These are phyloP conservation scores for Suhomyces bolitotheri DNA, from an alignment of 1,139 yeast species.

Conservation along the genomic window DNA sequence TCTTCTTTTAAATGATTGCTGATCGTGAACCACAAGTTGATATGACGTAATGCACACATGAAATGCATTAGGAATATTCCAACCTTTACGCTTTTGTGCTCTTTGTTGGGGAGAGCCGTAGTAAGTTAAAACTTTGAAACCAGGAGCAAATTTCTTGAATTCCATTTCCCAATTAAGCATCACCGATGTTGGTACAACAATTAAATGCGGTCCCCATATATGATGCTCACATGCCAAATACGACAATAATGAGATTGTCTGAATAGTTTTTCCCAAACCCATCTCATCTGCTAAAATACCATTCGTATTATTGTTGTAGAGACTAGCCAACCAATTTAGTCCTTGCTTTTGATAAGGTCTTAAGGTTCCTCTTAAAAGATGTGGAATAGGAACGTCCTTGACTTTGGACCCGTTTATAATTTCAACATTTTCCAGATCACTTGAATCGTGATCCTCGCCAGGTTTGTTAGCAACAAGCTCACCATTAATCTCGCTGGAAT, in stretches of 20 bases:
- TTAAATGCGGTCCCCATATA: slow-evolving; percentile 97
- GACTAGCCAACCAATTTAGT: slow-evolving; percentile 92
- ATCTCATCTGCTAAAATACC: slow-evolving; percentile 98
- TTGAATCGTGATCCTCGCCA: not conserved
- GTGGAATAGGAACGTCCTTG: slow-evolving; percentile 68
- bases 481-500: not conserved
- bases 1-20: slow-evolving; percentile 87
- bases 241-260: slow-evolving; percentile 83
- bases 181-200: slow-evolving; percentile 98
- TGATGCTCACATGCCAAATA: slow-evolving; percentile 92
- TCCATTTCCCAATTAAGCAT: slow-evolving; percentile 99
- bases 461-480: not conserved
- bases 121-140: slow-evolving; percentile 91
- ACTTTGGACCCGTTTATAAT: slow-evolving; percentile 49
- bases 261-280: slow-evolving; percentile 98
- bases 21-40: slow-evolving; percentile 95
- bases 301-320: slow-evolving; percentile 88
- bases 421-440: slow-evolving; percentile 5
- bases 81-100: slow-evolving; percentile 91
- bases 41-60: slow-evolving; percentile 97
- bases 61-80: slow-evolving; percentile 96
- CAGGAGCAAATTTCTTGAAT: slow-evolving; percentile 97
- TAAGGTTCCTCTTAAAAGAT: slow-evolving; percentile 73
- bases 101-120: slow-evolving; percentile 98
- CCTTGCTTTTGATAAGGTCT: slow-evolving; percentile 97